These are phyloP conservation scores for Leccinum subrobustum DNA, from an alignment of 1,284 basidiomycete genomes.

Conservation along the genomic window DNA sequence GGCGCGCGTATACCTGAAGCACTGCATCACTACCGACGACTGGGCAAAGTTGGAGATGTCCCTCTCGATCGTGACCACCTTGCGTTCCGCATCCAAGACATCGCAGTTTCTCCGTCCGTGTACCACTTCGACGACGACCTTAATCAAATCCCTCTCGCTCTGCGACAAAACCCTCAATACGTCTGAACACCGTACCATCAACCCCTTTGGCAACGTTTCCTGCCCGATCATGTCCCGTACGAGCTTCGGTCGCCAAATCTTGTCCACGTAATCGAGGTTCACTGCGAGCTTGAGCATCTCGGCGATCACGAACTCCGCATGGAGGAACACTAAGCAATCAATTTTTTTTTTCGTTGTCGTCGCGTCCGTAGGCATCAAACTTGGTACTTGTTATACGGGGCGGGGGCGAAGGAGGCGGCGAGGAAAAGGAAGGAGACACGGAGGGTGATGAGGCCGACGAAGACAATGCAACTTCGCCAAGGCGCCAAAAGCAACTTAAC, in stretches of 20 bases:
- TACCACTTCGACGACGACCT: slow-evolving; percentile 93
- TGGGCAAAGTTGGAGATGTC: too few relatives aligned
- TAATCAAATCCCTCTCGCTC: slow-evolving; percentile 88
- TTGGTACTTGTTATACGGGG: slow-evolving; percentile 65
- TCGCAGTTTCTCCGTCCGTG: slow-evolving; percentile 77
- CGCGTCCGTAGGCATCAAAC: slow-evolving; percentile 48
- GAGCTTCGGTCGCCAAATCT: slow-evolving; percentile 88
- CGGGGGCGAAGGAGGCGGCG: too few relatives aligned
- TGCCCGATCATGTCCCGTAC: slow-evolving; percentile 88
- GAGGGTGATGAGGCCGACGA: too few relatives aligned
- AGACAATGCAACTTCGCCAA: too few relatives aligned
- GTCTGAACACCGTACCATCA: slow-evolving; percentile 85
- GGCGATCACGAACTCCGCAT: slow-evolving; percentile 68
- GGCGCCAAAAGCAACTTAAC: too few relatives aligned
- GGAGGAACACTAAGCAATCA: slow-evolving; percentile 37
- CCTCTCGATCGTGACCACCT: too few relatives aligned
- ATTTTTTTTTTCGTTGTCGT: slow-evolving; percentile 52
- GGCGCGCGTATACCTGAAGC: too few relatives aligned
- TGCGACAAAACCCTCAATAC: slow-evolving; percentile 83
- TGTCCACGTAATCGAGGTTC: slow-evolving; percentile 90
- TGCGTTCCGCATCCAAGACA: too few relatives aligned
- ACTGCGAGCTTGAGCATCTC: slow-evolving; percentile 84
- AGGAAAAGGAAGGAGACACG: too few relatives aligned
- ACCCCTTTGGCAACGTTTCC: slow-evolving; percentile 71
- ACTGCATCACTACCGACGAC: too few relatives aligned